Base-by-base conservation (phyloP, 768 basidiomycete species). In the Multifurca ochricompacta region DNA sequence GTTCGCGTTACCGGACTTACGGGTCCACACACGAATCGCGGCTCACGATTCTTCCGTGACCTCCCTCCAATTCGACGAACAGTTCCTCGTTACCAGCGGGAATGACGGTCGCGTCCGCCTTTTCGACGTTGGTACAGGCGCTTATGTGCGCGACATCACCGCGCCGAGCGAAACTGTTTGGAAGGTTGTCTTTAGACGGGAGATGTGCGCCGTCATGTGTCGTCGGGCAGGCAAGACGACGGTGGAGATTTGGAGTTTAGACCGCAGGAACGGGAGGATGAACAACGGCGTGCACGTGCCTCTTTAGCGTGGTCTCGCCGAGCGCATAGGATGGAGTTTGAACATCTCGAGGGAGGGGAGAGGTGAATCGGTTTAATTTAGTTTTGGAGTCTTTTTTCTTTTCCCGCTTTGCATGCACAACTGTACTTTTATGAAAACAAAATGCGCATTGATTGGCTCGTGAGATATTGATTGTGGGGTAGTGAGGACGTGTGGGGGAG, bases 31-130 rank as follows among this genome's bases (percentile, higher is more conserved):
- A 65, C 81, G 85, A 6, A 78, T 95, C 52, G 81, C 87, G 16
- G 93, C 94, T 2, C 95, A 96, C 74, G 89, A 91, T 68, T 82
- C 91, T 61, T 79, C 82, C 59, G 77, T 97, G 21, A 94, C 93
- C 0, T 81, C 85, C 7, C 75, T 98, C 16, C 93, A 97, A 68
- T 87, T 93, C 65, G 87, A 91, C 67, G 76, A 78, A 9, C 76
- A 81, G 40, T 90, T 87, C 71, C 78, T 94, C 58, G 82, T 94
- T 40, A 88, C 85, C 0, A 81, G 85, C 18, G 91, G 91, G 35
- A 91, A 88, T 62, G 91, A 93, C 60, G 91, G 92, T 6, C 76
- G 87, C 3, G 91, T 87, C 56, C 70, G 82, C 61, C 65, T 93
- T 64, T 93, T 77, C 69, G 86, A 82, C 68, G 79, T 74, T 9